phyloP scores from a whole-genome alignment of 1,284 basidiomycete species.

The Tranzscheliella williamsii region DNA sequence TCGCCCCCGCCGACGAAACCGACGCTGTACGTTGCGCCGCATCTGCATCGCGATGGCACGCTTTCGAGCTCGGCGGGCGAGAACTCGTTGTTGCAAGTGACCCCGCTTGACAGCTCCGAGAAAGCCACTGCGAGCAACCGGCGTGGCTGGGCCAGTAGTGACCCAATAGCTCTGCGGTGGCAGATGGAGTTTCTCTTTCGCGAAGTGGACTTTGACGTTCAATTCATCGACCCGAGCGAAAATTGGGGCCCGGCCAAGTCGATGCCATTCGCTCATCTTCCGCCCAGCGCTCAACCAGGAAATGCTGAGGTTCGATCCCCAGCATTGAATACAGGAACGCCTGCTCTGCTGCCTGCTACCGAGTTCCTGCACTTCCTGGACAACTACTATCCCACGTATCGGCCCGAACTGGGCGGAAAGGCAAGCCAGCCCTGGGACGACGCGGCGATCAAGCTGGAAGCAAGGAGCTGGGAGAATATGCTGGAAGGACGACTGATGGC shows the following conservation, averaged over 20 bases:
- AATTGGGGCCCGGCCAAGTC: conserved; percentile 46
- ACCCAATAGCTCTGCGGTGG: conserved; percentile 50
- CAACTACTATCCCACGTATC: conserved; percentile 31
- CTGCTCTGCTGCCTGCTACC: conserved; percentile 20
- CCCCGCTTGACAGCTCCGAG: neutral
- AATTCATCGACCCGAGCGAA: conserved; percentile 33
- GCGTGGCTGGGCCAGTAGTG: conserved; percentile 45
- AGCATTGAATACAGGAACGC: neutral
- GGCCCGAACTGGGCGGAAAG: conserved; percentile 37
- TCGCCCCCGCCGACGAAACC: conserved; percentile 17
- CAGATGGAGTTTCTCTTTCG: conserved; percentile 52
- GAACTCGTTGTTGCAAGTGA: neutral
- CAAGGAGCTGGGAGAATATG: conserved; percentile 28
- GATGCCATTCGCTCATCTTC: conserved; percentile 46
- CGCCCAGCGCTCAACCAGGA: conserved; percentile 9
- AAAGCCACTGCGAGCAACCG: neutral
- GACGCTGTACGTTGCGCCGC: conserved; percentile 38
- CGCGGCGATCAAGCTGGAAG: conserved; percentile 15
- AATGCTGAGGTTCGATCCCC: neutral
- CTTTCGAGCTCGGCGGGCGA: neutral
- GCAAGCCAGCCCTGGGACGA: conserved; percentile 3
- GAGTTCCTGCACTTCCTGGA: conserved; percentile 38
- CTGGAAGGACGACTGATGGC: conserved; percentile 33
- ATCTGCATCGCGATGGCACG: conserved; percentile 23
- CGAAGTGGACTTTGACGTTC: conserved; percentile 28